Evolutionary conservation across 2,329 filamentous ascomycete species (phyloP).

Genomic region (Cladosporium oxysporum): DNA sequence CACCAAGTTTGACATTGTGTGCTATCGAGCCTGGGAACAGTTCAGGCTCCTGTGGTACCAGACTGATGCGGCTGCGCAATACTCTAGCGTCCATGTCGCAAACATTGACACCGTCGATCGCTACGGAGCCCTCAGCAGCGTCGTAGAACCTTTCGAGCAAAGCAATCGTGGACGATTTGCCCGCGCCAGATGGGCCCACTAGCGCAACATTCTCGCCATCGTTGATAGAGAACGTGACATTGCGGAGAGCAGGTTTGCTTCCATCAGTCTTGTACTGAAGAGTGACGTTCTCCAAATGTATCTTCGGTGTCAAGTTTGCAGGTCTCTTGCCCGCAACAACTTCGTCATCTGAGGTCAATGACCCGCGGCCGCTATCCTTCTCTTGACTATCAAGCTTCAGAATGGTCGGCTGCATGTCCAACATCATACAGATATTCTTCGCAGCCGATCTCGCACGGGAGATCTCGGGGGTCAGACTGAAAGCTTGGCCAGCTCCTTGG

Average conservation of each 20-base stretch:
- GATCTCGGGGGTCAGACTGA: slow-evolving; percentile 49
- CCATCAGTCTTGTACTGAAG: slow-evolving; percentile 42
- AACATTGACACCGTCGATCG: slow-evolving; percentile 47
- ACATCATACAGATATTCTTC: slow-evolving; percentile 46
- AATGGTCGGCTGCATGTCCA: slow-evolving; percentile 44
- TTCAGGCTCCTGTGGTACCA: slow-evolving; percentile 50
- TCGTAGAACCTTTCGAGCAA: slow-evolving; percentile 51
- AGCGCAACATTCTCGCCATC: slow-evolving; percentile 56
- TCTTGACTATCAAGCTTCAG: slow-evolving; percentile 27
- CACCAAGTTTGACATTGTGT: slow-evolving; percentile 48
- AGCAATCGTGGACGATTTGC: slow-evolving; percentile 49
- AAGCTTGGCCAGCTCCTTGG: slow-evolving; percentile 49
- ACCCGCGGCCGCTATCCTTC: slow-evolving; percentile 3
- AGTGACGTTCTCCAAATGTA: slow-evolving; percentile 41
- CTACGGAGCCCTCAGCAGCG: slow-evolving; percentile 41
- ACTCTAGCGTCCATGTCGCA: slow-evolving; percentile 39
- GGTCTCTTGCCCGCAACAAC: neutral
- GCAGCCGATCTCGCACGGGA: slow-evolving; percentile 48
- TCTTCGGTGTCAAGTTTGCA: slow-evolving; percentile 22
- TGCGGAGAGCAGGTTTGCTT: slow-evolving; percentile 45
- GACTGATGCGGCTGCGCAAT: slow-evolving; percentile 43
- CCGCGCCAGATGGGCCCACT: slow-evolving; percentile 48
- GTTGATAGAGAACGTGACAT: slow-evolving; percentile 50
- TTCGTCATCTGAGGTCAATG: slow-evolving; percentile 11
- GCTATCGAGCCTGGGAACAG: slow-evolving; percentile 48